Evolutionary conservation across 306 rosid species (phyloP).

Genomic region (Gastrolobium villosum): DNA sequence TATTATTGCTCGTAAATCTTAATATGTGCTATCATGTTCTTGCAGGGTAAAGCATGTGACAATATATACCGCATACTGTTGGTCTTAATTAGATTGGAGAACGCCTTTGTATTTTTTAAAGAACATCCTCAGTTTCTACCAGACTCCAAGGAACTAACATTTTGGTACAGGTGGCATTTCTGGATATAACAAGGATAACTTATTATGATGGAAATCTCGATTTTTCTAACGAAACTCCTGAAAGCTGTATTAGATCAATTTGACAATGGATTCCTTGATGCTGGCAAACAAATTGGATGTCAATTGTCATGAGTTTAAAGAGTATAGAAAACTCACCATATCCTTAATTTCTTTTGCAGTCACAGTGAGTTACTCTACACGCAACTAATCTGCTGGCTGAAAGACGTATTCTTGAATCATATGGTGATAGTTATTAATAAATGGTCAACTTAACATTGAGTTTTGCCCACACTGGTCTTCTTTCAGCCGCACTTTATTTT

Average conservation of each 20-base stretch:
- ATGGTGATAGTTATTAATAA: conserved; percentile 3
- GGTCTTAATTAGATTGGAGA: conserved; percentile 44
- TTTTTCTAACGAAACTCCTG: conserved; percentile 29
- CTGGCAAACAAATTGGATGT: background rate
- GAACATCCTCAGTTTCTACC: conserved; percentile 29
- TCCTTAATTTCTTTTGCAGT: conserved; percentile 16
- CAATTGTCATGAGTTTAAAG: conserved; percentile 32
- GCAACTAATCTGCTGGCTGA: background rate
- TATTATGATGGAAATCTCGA: conserved; percentile 22
- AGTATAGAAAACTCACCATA: background rate
- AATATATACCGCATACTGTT: conserved; percentile 38
- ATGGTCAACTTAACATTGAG: background rate
- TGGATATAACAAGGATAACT: conserved; percentile 31
- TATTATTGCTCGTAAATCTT: conserved; percentile 12
- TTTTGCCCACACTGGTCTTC: background rate
- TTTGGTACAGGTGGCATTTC: conserved; percentile 35
- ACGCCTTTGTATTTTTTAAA: conserved; percentile 20
- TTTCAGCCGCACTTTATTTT: background rate
- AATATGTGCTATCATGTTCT: conserved; percentile 33
- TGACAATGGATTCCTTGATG: conserved; percentile 20
- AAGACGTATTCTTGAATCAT: conserved; percentile 6
- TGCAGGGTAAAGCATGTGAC: conserved; percentile 51
- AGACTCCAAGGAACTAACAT: conserved; percentile 6
- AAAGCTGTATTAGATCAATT: conserved; percentile 25
- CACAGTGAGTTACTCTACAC: background rate